Percentiles rank a stretch among this genome's conserved stretches.
Conservation (phyloP, 2,329 filamentous ascomycete genomes). For the Cryphonectria naterciae region DNA sequence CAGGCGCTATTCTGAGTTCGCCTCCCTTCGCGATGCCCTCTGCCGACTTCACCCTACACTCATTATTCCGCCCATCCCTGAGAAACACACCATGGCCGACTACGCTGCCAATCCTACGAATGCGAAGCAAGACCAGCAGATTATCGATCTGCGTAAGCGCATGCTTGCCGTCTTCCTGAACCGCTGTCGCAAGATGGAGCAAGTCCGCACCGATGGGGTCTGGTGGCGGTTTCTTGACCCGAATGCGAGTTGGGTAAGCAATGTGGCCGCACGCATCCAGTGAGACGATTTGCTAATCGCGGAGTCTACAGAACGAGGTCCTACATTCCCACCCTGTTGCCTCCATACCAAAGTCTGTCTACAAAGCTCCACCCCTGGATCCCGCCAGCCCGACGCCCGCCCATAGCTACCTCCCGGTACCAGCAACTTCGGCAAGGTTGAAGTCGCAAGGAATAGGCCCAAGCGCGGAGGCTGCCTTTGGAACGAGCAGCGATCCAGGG, state of each 20-base stretch:
- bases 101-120: slow-evolving; percentile 98
- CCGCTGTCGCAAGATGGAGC: slow-evolving; percentile 88
- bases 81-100: slow-evolving; percentile 98
- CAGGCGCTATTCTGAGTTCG: slow-evolving; percentile 94
- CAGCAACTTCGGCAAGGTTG: slow-evolving; percentile 83
- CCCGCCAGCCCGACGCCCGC: slow-evolving; percentile 88
- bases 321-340: slow-evolving; percentile 87
- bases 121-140: slow-evolving; percentile 95
- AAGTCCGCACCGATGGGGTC: slow-evolving; percentile 88
- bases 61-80: slow-evolving; percentile 94
- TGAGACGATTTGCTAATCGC: slow-evolving; percentile 35
- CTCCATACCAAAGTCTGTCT: slow-evolving; percentile 89
- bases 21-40: slow-evolving; percentile 84
- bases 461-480: slow-evolving; percentile 36
- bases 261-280: not conserved
- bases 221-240: slow-evolving; percentile 98
- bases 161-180: slow-evolving; percentile 97
- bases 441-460: slow-evolving; percentile 56
- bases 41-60: slow-evolving; percentile 92
- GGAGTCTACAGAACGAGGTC: slow-evolving; percentile 76
- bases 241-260: slow-evolving; percentile 91
- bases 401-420: slow-evolving; percentile 86
- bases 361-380: slow-evolving; percentile 94
- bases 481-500: slow-evolving; percentile 56
- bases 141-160: slow-evolving; percentile 94